A percentile compares a stretch with the other conserved stretches of the same genome.
Conservation (phyloP, 2,329 filamentous ascomycete genomes). For the Colletotrichum shisoi region DNA sequence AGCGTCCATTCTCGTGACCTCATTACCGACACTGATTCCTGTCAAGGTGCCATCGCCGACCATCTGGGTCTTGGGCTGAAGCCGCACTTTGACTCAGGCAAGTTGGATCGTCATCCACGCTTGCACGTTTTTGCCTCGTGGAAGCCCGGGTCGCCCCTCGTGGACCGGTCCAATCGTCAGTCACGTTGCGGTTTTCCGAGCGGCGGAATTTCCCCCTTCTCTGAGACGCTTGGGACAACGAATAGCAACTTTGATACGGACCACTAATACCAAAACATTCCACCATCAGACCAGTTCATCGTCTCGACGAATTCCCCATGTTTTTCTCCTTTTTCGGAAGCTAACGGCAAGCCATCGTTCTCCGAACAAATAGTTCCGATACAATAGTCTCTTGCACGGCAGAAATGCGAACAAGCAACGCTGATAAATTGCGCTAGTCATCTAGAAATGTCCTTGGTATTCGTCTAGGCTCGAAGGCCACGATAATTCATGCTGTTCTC, state of each 20-base stretch:
- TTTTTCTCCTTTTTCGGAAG: background rate
- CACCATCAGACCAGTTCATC: background rate
- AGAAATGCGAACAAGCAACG: background rate
- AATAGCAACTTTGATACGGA: background rate
- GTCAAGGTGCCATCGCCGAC: background rate
- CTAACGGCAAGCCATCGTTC: background rate
- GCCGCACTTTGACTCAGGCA: background rate
- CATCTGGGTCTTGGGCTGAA: background rate
- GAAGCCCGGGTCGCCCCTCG: constrained; percentile 1
- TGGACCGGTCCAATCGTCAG: background rate
- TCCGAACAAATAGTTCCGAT: background rate
- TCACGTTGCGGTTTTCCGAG: background rate
- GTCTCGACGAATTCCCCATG: too few relatives aligned
- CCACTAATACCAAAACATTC: background rate
- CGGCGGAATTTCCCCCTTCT: background rate
- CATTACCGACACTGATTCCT: background rate
- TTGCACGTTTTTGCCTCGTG: constrained; percentile 11
- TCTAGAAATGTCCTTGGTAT: background rate
- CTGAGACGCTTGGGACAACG: background rate
- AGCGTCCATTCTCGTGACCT: background rate
- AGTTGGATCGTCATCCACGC: background rate
- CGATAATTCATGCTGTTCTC: too few relatives aligned
- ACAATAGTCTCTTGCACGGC: background rate
- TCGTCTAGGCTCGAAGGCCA: background rate
- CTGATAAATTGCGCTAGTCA: background rate